Percentiles rank a stretch among this genome's conserved stretches.
Conservation (phyloP, 2,329 filamentous ascomycete genomes). For the Orbilia quercus region DNA sequence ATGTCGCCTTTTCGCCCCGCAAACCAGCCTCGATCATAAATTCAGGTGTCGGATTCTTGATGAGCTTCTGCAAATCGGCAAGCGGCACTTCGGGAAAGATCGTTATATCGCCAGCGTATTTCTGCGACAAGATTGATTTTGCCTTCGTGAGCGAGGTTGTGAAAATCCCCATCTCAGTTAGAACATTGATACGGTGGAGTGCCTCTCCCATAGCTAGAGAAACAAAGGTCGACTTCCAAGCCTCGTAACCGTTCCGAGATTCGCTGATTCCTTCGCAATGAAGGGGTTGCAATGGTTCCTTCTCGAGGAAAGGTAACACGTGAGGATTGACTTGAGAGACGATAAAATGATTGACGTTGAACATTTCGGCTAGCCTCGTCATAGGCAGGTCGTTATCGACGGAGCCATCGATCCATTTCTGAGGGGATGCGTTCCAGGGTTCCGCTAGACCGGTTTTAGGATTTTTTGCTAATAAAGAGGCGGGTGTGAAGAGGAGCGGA, state of each 20-base stretch:
- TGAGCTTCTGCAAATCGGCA: conserved; percentile 77
- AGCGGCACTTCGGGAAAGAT: conserved; percentile 84
- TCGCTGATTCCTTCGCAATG: conserved; percentile 15
- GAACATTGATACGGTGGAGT: conserved; percentile 80
- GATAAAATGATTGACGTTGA: conserved; percentile 98
- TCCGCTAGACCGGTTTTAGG: conserved; percentile 79
- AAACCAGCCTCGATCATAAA: conserved; percentile 86
- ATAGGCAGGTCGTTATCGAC: conserved; percentile 95
- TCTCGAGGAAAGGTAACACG: conserved; percentile 83
- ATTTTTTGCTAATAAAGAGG: conserved; percentile 84
- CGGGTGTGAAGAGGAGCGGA: conserved; percentile 83
- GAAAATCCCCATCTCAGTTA: conserved; percentile 82
- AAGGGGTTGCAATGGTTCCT: conserved; percentile 66
- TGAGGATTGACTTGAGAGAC: conserved; percentile 97
- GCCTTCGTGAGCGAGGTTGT: conserved; percentile 82
- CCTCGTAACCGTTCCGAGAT: conserved; percentile 30
- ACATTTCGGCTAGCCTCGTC: conserved; percentile 89
- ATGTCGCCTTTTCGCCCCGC: conserved; percentile 85
- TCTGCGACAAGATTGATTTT: conserved; percentile 84
- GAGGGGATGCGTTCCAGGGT: conserved; percentile 86
- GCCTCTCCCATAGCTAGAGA: conserved; percentile 81
- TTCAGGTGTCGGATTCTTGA: conserved; percentile 84
- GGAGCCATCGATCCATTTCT: conserved; percentile 92
- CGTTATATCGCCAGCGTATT: conserved; percentile 94
- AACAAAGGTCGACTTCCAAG: conserved; percentile 61